Percentiles rank a stretch among this genome's conserved stretches.
These are phyloP conservation scores for Exutisphaerella laricina DNA, from an alignment of 2,329 filamentous ascomycete species.

Conservation along the genomic window DNA sequence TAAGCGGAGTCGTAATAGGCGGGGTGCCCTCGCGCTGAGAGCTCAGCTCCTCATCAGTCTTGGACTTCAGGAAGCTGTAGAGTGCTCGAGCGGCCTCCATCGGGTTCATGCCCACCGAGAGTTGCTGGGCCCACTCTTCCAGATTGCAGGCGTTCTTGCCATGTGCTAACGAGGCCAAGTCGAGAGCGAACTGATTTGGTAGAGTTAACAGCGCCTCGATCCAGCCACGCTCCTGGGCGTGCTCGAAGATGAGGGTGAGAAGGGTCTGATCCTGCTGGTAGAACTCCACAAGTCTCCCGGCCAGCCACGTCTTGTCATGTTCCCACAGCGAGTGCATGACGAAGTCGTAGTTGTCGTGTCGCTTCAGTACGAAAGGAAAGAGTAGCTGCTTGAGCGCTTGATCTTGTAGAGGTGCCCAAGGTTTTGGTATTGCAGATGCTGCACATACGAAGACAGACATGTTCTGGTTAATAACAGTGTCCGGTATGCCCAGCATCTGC, in stretches of 20 bases:
- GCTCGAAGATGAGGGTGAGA: conserved; percentile 66
- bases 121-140: conserved; percentile 70
- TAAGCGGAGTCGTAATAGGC: conserved; percentile 65
- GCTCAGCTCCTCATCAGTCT: conserved; percentile 72
- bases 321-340: conserved; percentile 89
- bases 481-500: conserved; percentile 54
- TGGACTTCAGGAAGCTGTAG: conserved; percentile 75
- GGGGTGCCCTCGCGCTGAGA: conserved; percentile 66
- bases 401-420: conserved; percentile 68
- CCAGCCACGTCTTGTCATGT: conserved; percentile 83
- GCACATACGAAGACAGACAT: conserved; percentile 74
- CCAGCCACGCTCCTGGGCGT: conserved; percentile 78
- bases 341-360: conserved; percentile 73
- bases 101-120: conserved; percentile 40
- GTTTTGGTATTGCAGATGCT: conserved; percentile 69
- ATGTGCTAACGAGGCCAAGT: conserved; percentile 80
- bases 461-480: conserved; percentile 62
- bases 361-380: conserved; percentile 74
- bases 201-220: conserved; percentile 72
- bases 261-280: conserved; percentile 66
- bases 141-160: conserved; percentile 75
- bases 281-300: conserved; percentile 68
- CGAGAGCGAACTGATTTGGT: conserved; percentile 77
- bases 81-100: conserved; percentile 63
- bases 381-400: conserved; percentile 74